Percentiles rank a stretch among this genome's conserved stretches.
Evolutionary conservation across 441 rosid species (phyloP).

Genomic region (Croton setiger): DNA sequence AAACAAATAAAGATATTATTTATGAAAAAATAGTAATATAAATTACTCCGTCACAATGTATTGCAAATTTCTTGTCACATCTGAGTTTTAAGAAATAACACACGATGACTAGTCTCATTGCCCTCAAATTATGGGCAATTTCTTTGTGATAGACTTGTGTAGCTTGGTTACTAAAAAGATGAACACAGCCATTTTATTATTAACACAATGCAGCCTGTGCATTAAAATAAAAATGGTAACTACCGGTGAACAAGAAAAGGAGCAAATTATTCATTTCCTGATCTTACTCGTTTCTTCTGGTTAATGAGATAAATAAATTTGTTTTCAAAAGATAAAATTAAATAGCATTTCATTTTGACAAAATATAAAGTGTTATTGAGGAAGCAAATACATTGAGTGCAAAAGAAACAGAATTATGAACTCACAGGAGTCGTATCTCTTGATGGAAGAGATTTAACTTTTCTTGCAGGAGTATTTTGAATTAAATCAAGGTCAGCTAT

Average conservation of each 20-base stretch:
- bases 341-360: no score
- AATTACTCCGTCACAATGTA: neutral
- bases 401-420: constrained; percentile 24
- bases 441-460: constrained; percentile 57
- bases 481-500: constrained; percentile 74
- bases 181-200: neutral
- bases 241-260: neutral
- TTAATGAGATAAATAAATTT: neutral
- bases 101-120: neutral
- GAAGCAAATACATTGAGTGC: neutral
- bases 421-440: constrained; percentile 57
- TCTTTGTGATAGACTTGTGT: neutral
- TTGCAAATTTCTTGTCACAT: no score
- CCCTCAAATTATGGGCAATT: neutral
- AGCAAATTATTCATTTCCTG: neutral
- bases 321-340: neutral
- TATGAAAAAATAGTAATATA: neutral
- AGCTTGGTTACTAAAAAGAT: neutral
- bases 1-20: neutral
- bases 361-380: neutral
- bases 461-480: constrained; percentile 68
- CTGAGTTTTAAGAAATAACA: neutral
- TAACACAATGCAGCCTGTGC: neutral
- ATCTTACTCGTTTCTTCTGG: neutral
- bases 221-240: neutral